Evolutionary conservation across 1,284 basidiomycete genomes (phyloP), one percentile per base, ranked within the genome.

Genomic region (Xerocomus minutiporus): DNA sequence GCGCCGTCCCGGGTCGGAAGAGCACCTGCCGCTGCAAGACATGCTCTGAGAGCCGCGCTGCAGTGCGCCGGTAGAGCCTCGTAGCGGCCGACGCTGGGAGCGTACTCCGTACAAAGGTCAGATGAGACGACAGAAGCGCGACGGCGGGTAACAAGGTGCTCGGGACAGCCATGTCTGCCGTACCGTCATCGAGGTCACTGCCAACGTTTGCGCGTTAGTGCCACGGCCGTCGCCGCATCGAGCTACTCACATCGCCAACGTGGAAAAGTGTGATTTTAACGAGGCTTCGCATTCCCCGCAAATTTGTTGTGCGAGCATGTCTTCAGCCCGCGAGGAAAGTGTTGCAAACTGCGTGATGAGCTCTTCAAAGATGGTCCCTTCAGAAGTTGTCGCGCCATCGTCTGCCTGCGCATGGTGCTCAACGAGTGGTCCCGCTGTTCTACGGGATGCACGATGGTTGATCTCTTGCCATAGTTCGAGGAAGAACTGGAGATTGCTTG

Each of bases 391-490:
- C 11, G 46, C 12, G 26, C 39, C 51, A 7, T 56, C 25, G 11
- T 43, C 26, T 5, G 34, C 20, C 29, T 31, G 36, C 39, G 31
- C 31, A 26, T 53, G 66, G 8, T 75, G 73, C 57, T 75, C 69
- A 2, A 85, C 83, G 25, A 88, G 76, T 13, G 72, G 72, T 57
- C 78, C 71, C 2, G 76, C 78, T 55, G 74, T 75, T 38, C 73
- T 71, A 31, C 83, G 80, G 28, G 74, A 72, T 3, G 78, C 73
- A 39, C 77, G 75, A 44, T 71, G 75, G 58, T 81, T 79, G 58
- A 96, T 86, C 61, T 93, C 89, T 5, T 82, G 74, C 82, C 88
- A 92, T 40, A 97, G 72, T 66, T 93, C 90, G 9, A 96, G 73
- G 75, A 95, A 96, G 72, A 93, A 93, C 91, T 95, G 62, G 12